These are phyloP conservation scores for Aspergillus ibericus DNA, from an alignment of 2,329 filamentous ascomycete species.

Conservation along the genomic window DNA sequence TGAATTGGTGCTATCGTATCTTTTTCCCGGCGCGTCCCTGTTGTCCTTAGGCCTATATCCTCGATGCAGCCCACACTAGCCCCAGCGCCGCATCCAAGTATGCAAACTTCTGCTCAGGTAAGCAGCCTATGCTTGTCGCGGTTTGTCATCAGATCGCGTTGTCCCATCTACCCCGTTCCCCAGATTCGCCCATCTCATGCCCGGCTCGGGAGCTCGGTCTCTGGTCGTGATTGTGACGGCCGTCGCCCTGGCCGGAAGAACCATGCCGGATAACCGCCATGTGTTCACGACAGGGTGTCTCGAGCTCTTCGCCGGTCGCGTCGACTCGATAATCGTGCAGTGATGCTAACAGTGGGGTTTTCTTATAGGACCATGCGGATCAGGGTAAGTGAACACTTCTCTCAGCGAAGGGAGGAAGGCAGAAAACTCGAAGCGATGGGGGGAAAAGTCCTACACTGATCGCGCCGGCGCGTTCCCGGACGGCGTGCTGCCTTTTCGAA, in stretches of 20 bases:
- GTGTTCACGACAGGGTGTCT: neutral
- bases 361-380: constrained; percentile 44
- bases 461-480: neutral
- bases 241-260: neutral
- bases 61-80: constrained; percentile 50
- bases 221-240: constrained; percentile 1
- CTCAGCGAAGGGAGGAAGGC: constrained; percentile 12
- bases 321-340: neutral
- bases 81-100: constrained; percentile 50
- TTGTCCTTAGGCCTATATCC: constrained; percentile 15
- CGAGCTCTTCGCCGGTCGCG: constrained; percentile 12
- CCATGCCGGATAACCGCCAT: constrained; percentile 8
- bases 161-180: constrained; percentile 9
- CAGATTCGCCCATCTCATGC: constrained; percentile 6
- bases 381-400: constrained; percentile 39
- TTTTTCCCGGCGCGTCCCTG: constrained; percentile 19
- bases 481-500: neutral
- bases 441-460: neutral
- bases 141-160: constrained; percentile 40
- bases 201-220: neutral
- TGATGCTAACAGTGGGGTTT: constrained; percentile 12
- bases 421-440: neutral
- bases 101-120: constrained; percentile 56
- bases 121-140: constrained; percentile 39
- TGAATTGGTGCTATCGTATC: constrained; percentile 18